Conservation (phyloP, 2,329 filamentous ascomycete species). For the Colletotrichum viniferum region DNA sequence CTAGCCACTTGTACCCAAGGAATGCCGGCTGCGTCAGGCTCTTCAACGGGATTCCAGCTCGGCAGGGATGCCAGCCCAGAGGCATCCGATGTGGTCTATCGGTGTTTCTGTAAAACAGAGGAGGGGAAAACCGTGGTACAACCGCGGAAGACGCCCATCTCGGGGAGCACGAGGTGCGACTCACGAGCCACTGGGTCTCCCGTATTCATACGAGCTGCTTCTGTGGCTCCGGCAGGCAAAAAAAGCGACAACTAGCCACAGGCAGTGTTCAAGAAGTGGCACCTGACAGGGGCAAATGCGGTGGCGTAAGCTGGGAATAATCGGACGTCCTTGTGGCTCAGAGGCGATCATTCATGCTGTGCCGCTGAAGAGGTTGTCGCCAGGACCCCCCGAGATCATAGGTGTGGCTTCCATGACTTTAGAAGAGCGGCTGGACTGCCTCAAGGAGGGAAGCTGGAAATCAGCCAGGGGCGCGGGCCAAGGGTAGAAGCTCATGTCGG, state of each 20-base stretch:
- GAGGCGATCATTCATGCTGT: conserved; percentile 20
- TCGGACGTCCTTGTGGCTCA: conserved; percentile 18
- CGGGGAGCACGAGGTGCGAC: conserved; percentile 13
- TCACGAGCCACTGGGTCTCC: conserved; percentile 10
- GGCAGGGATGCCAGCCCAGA: conserved; percentile 7
- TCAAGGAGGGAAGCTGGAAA: neutral
- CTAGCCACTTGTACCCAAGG: neutral
- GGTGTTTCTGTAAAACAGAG: neutral
- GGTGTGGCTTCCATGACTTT: conserved; percentile 1
- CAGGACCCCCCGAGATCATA: neutral
- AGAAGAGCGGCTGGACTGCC: neutral
- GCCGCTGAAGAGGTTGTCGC: neutral
- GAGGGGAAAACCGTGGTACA: neutral
- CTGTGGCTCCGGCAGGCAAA: conserved; percentile 3
- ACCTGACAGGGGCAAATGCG: neutral
- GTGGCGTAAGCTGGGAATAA: conserved; percentile 8
- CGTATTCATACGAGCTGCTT: neutral
- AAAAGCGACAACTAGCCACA: conserved; percentile 8
- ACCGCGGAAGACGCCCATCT: neutral
- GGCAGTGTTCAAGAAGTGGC: neutral
- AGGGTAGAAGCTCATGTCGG: neutral
- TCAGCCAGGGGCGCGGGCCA: neutral
- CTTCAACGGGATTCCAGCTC: conserved; percentile 1
- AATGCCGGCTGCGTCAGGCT: conserved; percentile 13
- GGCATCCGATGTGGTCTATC: conserved; percentile 12